Evolutionary conservation across 805 yeast species (phyloP).

Genomic region (Yueomyces sinensis): DNA sequence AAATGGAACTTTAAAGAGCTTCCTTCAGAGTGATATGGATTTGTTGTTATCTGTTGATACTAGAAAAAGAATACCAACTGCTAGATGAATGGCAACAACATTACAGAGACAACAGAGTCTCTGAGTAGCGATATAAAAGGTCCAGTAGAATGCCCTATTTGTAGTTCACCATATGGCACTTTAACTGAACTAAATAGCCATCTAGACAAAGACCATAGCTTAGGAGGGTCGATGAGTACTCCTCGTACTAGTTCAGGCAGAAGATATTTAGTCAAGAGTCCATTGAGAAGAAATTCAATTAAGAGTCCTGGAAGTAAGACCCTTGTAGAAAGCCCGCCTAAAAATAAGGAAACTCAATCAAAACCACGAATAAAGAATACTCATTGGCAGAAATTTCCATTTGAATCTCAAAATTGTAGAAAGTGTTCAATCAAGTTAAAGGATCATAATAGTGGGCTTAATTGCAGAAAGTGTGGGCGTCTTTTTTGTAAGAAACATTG

Average conservation of each 20-base stretch:
- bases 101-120: no score
- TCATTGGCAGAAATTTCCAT: slow-evolving; percentile 25
- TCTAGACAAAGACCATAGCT: slow-evolving; percentile 53
- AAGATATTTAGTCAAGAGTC: no score
- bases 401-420: slow-evolving; percentile 13
- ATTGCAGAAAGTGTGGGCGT: slow-evolving; percentile 69
- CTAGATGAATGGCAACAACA: no score
- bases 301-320: no score
- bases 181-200: slow-evolving; percentile 50
- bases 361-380: not conserved
- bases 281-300: no score
- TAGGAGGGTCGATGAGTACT: no score
- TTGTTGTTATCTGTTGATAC: no score
- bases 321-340: not conserved
- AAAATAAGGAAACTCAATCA: not conserved
- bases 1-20: no score
- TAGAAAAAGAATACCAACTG: no score
- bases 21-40: no score
- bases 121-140: no score
- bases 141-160: slow-evolving; percentile 57
- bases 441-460: slow-evolving; percentile 28
- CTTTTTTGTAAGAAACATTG: slow-evolving; percentile 59
- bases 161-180: slow-evolving; percentile 44
- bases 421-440: slow-evolving; percentile 46
- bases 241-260: no score